A percentile compares a stretch with the other conserved stretches of the same genome.
Evolutionary conservation across 2,329 filamentous ascomycete species (phyloP).

Genomic region (Elsinoe perseae): DNA sequence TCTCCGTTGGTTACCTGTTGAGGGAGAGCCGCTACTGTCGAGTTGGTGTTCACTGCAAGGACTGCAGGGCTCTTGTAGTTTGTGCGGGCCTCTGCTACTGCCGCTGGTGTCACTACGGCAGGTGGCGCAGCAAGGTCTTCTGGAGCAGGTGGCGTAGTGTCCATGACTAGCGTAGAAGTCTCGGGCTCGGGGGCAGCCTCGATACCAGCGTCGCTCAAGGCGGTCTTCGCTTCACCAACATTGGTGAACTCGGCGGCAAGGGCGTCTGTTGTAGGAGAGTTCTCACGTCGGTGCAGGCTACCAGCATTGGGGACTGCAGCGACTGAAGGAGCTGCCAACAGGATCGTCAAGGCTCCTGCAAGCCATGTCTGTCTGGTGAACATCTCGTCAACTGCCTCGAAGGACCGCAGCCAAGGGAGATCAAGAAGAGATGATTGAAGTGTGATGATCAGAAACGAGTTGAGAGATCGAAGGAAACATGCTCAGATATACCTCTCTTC

Average conservation of each 20-base stretch:
- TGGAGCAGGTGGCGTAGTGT: background rate
- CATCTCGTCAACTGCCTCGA: background rate
- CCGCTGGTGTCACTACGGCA: background rate
- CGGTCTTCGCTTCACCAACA: background rate
- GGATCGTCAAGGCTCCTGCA: slow-evolving; percentile 9
- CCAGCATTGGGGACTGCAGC: background rate
- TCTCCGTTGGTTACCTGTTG: slow-evolving; percentile 16
- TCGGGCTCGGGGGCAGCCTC: background rate
- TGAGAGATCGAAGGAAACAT: slow-evolving; percentile 5
- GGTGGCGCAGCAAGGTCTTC: background rate
- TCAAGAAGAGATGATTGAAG: background rate
- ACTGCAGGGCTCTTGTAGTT: slow-evolving; percentile 10
- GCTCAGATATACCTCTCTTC: background rate
- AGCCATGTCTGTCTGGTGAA: slow-evolving; percentile 9
- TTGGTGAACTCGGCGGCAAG: slow-evolving; percentile 10
- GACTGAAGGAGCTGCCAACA: background rate
- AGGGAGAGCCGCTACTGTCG: slow-evolving; percentile 7
- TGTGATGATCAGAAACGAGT: background rate
- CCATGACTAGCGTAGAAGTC: background rate
- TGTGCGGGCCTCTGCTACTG: background rate
- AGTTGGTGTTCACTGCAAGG: slow-evolving; percentile 6
- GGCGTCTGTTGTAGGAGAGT: background rate
- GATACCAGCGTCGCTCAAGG: background rate
- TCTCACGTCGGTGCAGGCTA: background rate
- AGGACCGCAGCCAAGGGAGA: background rate